Percentiles rank a stretch among this genome's conserved stretches.
These are phyloP conservation scores for Barbatosphaeria neglecta DNA, from an alignment of 495 filamentous ascomycete genomes.

Conservation along the genomic window DNA sequence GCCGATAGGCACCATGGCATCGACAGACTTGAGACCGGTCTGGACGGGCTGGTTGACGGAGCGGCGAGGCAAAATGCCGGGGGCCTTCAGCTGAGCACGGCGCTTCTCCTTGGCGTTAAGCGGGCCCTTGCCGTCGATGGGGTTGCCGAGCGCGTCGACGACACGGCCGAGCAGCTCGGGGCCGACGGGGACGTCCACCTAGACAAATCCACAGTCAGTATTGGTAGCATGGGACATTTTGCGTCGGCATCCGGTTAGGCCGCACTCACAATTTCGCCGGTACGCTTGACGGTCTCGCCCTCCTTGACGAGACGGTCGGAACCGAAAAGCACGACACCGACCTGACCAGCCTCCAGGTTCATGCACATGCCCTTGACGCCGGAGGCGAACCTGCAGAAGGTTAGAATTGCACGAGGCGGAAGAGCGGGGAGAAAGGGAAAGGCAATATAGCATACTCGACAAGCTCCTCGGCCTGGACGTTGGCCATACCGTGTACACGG, in stretches of 20 bases:
- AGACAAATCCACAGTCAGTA: too few species aligned
- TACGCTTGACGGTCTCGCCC: slow-evolving; percentile 99
- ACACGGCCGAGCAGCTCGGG: slow-evolving; percentile 91
- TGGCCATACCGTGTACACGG: slow-evolving; percentile 98
- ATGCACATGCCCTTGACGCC: slow-evolving; percentile 99
- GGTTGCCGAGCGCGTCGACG: slow-evolving; percentile 95
- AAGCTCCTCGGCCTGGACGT: slow-evolving; percentile 99
- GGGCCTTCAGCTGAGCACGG: slow-evolving; percentile 97
- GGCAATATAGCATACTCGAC: slow-evolving; percentile 68
- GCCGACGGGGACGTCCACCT: slow-evolving; percentile 98
- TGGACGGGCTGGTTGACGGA: slow-evolving; percentile 98
- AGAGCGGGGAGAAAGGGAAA: slow-evolving; percentile 16
- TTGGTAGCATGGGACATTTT: not conserved
- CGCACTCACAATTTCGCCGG: slow-evolving; percentile 86
- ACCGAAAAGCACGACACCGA: slow-evolving; percentile 99
- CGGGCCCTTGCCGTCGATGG: slow-evolving; percentile 97
- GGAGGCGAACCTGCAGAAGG: slow-evolving; percentile 72
- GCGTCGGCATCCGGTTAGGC: slow-evolving; percentile 1
- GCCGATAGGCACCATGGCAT: slow-evolving; percentile 99
- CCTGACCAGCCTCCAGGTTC: slow-evolving; percentile 99
- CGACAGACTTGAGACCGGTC: slow-evolving; percentile 98
- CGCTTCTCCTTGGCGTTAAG: slow-evolving; percentile 82
- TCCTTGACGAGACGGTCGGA: slow-evolving; percentile 99
- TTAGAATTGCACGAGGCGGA: slow-evolving; percentile 9
- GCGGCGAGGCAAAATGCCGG: slow-evolving; percentile 89